A percentile compares a stretch with the other conserved stretches of the same genome.
These are phyloP conservation scores for Bertia moriformis DNA, from an alignment of 2,329 filamentous ascomycete species.

Conservation along the genomic window DNA sequence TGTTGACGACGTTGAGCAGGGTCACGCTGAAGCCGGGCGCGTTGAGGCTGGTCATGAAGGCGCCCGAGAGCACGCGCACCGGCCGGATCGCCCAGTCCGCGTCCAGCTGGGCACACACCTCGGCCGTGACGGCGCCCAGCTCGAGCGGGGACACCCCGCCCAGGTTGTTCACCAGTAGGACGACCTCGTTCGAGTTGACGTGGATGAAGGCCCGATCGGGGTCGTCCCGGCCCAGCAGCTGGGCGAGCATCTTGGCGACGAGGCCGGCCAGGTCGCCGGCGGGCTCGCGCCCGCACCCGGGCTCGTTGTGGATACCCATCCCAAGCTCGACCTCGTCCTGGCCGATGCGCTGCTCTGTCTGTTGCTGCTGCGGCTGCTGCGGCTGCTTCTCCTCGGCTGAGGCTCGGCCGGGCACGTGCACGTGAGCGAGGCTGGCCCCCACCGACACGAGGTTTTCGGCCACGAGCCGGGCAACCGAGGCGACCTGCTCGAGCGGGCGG, in stretches of 20 bases:
- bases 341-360: slow-evolving; percentile 40
- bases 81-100: slow-evolving; percentile 42
- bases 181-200: slow-evolving; percentile 47
- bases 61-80: slow-evolving; percentile 50
- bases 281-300: slow-evolving; percentile 35
- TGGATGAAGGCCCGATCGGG: slow-evolving; percentile 57
- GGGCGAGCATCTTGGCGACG: slow-evolving; percentile 51
- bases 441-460: slow-evolving; percentile 71
- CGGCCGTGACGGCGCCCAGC: slow-evolving; percentile 55
- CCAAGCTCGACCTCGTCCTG: slow-evolving; percentile 47
- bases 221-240: slow-evolving; percentile 52
- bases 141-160: slow-evolving; percentile 62
- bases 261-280: slow-evolving; percentile 37
- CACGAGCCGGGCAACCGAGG: slow-evolving; percentile 54
- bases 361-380: slow-evolving; percentile 33
- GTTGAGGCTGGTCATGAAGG: slow-evolving; percentile 68
- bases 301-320: slow-evolving; percentile 68
- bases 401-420: slow-evolving; percentile 76
- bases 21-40: slow-evolving; percentile 63
- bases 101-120: slow-evolving; percentile 50
- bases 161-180: slow-evolving; percentile 62
- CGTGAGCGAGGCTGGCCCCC: slow-evolving; percentile 72
- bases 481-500: slow-evolving; percentile 53
- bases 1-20: slow-evolving; percentile 47
- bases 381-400: slow-evolving; percentile 23